A percentile compares a stretch with the other conserved stretches of the same genome.
phyloP scores from a whole-genome alignment of 306 rosid species.

The Psophocarpus tetragonolobus region DNA sequence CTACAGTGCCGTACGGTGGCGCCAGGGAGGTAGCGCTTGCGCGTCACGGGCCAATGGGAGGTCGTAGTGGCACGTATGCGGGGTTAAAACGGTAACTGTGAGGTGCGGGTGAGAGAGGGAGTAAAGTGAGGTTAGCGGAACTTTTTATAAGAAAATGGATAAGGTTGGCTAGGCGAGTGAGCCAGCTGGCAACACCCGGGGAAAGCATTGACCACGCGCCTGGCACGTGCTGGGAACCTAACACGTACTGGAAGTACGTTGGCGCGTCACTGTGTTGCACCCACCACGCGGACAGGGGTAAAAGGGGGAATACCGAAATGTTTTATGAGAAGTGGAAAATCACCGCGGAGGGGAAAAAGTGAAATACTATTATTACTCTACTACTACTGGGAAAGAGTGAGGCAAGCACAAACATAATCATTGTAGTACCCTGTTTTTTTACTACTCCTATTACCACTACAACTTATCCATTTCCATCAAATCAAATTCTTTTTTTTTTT shows the following conservation, averaged over 20 bases:
- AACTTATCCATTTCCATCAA: not conserved
- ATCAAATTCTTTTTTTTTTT: too few relatives aligned
- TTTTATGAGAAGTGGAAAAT: slow-evolving; percentile 33
- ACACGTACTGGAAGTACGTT: slow-evolving; percentile 34
- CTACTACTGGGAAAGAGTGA: not conserved
- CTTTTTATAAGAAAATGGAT: slow-evolving; percentile 41
- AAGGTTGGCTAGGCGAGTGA: slow-evolving; percentile 47
- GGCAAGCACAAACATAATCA: not conserved
- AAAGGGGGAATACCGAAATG: not conserved
- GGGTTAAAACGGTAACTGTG: slow-evolving; percentile 22
- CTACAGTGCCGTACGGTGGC: slow-evolving; percentile 15
- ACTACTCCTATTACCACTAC: not conserved
- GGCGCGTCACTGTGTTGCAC: slow-evolving; percentile 36
- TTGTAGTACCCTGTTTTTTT: too few relatives aligned
- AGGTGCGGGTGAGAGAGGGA: slow-evolving; percentile 4
- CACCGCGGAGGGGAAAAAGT: slow-evolving; percentile 26
- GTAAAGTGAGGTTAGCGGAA: not conserved
- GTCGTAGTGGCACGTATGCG: not conserved
- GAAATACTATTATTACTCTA: not conserved
- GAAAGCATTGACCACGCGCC: slow-evolving; percentile 43
- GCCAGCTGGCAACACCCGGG: slow-evolving; percentile 49
- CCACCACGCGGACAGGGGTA: slow-evolving; percentile 25
- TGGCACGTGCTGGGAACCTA: slow-evolving; percentile 30
- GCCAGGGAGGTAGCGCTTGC: not conserved
- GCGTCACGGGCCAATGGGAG: slow-evolving; percentile 40